A percentile compares a stretch with the other conserved stretches of the same genome.
These are phyloP conservation scores for Colletotrichum tofieldiae DNA, from an alignment of 2,329 filamentous ascomycete species.

Conservation along the genomic window DNA sequence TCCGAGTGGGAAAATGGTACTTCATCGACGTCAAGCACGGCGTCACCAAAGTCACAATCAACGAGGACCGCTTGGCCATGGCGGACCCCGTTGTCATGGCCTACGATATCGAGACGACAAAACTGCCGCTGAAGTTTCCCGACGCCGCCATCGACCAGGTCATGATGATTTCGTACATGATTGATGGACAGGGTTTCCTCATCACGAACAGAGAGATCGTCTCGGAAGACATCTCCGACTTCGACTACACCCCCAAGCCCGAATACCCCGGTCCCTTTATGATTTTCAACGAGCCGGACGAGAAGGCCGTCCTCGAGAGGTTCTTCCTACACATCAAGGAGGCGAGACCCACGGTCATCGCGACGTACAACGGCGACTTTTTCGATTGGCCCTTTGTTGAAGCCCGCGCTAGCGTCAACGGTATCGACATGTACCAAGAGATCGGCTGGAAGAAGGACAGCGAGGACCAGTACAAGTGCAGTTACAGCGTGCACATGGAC, in stretches of 20 bases:
- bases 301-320: constrained; percentile 88
- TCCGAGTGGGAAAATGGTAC: constrained; percentile 98
- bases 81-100: constrained; percentile 98
- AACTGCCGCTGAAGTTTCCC: constrained; percentile 95
- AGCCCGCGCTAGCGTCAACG: constrained; percentile 90
- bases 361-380: constrained; percentile 99
- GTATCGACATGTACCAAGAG: constrained; percentile 99
- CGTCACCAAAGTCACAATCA: constrained; percentile 83
- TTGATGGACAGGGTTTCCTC: constrained; percentile 96
- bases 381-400: constrained; percentile 99
- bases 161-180: constrained; percentile 99
- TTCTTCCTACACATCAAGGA: constrained; percentile 98
- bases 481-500: constrained; percentile 98
- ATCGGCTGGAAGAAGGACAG: constrained; percentile 96
- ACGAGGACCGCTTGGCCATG: constrained; percentile 89
- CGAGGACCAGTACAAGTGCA: constrained; percentile 96
- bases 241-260: constrained; percentile 97
- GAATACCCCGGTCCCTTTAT: constrained; percentile 97
- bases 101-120: constrained; percentile 99
- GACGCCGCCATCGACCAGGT: constrained; percentile 95
- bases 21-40: constrained; percentile 95
- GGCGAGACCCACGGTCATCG: constrained; percentile 94
- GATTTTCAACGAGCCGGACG: constrained; percentile 98
- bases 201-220: constrained; percentile 99
- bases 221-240: constrained; percentile 96